Base-by-base conservation (phyloP, 495 filamentous ascomycete species). In the Trichoderma orchidacearum region DNA sequence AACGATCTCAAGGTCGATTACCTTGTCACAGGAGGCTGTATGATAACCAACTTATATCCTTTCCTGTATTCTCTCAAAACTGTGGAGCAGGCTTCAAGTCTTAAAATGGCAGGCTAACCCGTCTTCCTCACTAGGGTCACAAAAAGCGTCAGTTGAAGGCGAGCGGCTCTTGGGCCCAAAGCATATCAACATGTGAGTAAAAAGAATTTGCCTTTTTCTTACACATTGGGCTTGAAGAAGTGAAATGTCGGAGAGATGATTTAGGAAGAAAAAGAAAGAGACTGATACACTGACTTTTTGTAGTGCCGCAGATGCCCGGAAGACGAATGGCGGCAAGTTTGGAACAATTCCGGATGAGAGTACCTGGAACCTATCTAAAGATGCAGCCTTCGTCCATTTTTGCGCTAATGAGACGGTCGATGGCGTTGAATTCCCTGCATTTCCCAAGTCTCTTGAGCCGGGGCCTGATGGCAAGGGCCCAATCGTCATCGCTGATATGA, bases 341-440 rank as follows among this genome's bases (percentile, higher is more conserved):
- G 88, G 89, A 21, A 81, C 71, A 58, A 95, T 97, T 41, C 85
- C 92, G 0, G 72, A 80, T 9, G 84, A 90, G 68, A 76, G 76
- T 54, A 77, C 75, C 12, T 97, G 91, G 92, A 84, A 75, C 11
- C 75, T 94, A 58, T 89, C 82, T 54, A 77, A 81, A 23, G 77
- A 80, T 27, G 79, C 85, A n/a, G 86, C 90, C 0, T 77, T 91
- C 65, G 84, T 90, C 5, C 96, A 96, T 70, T 89, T 82, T 63
- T 96, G 92, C 70, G 89, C 93, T 68, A 96, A 96, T 60, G 92
- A 96, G 75, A 92, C 88, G 0, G 87, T 92, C 5, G 91, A 96
- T 68, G 92, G 93, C 51, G 89, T 96, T n/a, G 92, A 97, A 65
- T 96, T 91, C 63, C 89, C 85, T 13, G 64, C 60, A 3, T 90